Base-by-base conservation (phyloP, 805 yeast genomes). In the Blastobotrys americana region DNA sequence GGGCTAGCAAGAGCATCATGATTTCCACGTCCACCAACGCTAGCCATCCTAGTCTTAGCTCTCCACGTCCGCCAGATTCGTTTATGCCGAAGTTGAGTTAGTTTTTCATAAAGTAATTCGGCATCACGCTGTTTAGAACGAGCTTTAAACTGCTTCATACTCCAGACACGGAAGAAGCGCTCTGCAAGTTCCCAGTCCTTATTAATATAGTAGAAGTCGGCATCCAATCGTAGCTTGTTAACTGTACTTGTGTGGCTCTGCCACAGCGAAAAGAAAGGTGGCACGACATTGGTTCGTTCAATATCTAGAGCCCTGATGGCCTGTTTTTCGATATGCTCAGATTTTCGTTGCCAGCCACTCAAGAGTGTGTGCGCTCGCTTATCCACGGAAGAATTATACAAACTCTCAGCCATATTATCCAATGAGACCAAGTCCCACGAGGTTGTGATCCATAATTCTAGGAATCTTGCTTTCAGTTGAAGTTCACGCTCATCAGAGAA, bases 11-110 rank as follows among this genome's bases (percentile, higher is more conserved):
- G 5, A 33, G 37, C 37, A 33, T 19, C 8, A 27, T 18, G 6
- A 28, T n/a, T 17, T 19, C 19, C 31, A 19, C 23, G 21, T 20
- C 20, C 10, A 16, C n/a, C 23, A 21, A 22, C 25, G 23, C 28
- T 17, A 21, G 39, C 23, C 16, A 25, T 22, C 23, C 31, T 36
- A 17, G 49, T 33, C 31, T 41, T 49, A 3, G 49, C 48, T 9
- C 43, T 31, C 58, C 58, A 55, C 6, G 31, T 31, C 34, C 45
- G 44, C 58, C 58, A 55, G 8, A 39, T 23, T 23, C 36, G 27
- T 8, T 47, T 41, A 34, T 51, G 45, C 31, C 50, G 35, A 15
- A 41, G 27, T 1, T 21, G 21, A 34, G 42, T 42, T 19, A 49
- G 36, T 19, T 53, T 33, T 22, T 36, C 31, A 37, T 19, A 35